These are phyloP conservation scores for Volvariella surrecta DNA, from an alignment of 1,284 basidiomycete species.

Conservation along the genomic window DNA sequence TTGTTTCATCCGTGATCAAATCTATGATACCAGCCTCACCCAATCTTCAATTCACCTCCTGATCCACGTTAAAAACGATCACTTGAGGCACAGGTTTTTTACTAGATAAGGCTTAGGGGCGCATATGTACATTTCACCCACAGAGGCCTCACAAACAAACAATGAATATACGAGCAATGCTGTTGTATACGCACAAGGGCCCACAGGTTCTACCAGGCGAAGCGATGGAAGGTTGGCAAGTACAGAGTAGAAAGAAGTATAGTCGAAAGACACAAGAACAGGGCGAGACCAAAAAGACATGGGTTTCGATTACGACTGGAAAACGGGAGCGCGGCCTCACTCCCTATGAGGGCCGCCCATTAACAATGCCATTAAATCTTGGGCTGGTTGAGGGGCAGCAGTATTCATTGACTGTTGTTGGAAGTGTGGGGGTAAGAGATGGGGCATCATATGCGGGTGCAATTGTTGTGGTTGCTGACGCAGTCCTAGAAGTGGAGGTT, in stretches of 20 bases:
- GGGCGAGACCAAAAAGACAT: constrained; percentile 6
- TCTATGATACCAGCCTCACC: no score
- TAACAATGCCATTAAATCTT: constrained; percentile 71
- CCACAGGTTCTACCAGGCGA: no score
- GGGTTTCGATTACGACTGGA: constrained; percentile 9
- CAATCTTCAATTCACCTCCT: no score
- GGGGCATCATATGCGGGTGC: constrained; percentile 47
- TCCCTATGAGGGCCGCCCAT: constrained; percentile 65
- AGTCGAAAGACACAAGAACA: constrained; percentile 9
- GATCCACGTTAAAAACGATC: no score
- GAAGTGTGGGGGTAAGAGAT: constrained; percentile 50
- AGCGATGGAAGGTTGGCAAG: no score
- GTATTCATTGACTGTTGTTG: constrained; percentile 46
- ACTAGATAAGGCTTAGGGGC: no score
- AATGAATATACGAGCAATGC: no score
- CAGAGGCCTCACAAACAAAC: no score
- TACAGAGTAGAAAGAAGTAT: not conserved
- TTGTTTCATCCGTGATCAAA: no score
- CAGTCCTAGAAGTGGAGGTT: constrained; percentile 28
- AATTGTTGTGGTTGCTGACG: constrained; percentile 37
- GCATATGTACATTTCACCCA: no score
- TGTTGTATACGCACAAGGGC: no score
- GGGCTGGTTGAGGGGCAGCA: constrained; percentile 41
- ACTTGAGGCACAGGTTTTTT: no score
- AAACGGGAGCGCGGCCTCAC: constrained; percentile 26